phyloP scores from a whole-genome alignment of 169 alveolate genomes.

The Plasmodium cynomolgi region DNA sequence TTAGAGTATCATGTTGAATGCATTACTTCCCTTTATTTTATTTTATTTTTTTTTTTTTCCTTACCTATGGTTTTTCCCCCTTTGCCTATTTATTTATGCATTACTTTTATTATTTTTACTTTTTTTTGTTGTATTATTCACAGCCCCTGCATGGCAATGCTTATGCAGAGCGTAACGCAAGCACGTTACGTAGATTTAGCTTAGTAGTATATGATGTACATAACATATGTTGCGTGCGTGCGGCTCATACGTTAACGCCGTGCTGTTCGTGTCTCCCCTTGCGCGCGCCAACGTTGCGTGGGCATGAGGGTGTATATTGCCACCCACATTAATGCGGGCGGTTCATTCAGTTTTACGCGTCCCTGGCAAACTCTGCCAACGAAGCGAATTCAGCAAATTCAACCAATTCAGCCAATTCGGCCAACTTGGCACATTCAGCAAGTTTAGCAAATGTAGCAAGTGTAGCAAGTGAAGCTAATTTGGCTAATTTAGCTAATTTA shows the following conservation, averaged over 20 bases:
- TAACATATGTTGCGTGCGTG: not conserved
- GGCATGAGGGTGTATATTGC: not conserved
- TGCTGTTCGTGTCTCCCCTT: not conserved
- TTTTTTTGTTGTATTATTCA: not conserved
- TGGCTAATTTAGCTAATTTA: not conserved
- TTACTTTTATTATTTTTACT: not conserved
- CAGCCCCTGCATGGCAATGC: not conserved
- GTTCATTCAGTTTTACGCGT: not conserved
- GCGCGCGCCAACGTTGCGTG: not conserved
- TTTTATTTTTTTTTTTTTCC: not conserved
- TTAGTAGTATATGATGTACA: conserved; percentile 1
- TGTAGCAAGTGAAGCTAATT: not conserved
- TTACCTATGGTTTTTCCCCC: not conserved
- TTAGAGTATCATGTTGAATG: not conserved
- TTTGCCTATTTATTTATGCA: not conserved
- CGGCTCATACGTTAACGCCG: not conserved
- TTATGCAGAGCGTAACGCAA: not conserved
- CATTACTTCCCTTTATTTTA: not conserved
- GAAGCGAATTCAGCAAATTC: not conserved
- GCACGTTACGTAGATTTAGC: not conserved
- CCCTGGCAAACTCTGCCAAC: not conserved
- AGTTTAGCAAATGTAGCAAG: not conserved
- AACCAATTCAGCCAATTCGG: not conserved
- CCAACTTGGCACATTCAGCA: not conserved
- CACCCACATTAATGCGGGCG: not conserved